These are phyloP conservation scores for Corylus avellana DNA, from an alignment of 306 rosid genomes.

Conservation along the genomic window DNA sequence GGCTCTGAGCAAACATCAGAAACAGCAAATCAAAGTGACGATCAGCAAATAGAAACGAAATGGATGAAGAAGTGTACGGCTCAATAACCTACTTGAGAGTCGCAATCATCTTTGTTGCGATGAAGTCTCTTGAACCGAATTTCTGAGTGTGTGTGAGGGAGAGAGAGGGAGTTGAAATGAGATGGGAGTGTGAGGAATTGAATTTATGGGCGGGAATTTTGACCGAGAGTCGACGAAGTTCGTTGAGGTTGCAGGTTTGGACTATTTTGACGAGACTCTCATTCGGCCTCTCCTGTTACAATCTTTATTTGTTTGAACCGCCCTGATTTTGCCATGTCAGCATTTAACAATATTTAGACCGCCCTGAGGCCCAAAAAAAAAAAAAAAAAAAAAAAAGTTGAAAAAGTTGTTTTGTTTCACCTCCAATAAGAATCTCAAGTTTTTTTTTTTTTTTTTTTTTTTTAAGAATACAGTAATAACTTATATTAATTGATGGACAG, in stretches of 20 bases:
- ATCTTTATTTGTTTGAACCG: background rate
- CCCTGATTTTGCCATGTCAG: slow-evolving; percentile 24
- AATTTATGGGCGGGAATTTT: slow-evolving; percentile 55
- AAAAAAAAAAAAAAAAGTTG: too few species aligned
- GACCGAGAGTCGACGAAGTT: background rate
- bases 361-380: too few species aligned
- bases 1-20: slow-evolving; percentile 46
- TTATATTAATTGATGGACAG: too few species aligned
- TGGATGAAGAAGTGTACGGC: slow-evolving; percentile 12
- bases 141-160: slow-evolving; percentile 15
- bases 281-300: background rate
- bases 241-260: background rate
- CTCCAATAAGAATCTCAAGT: too few species aligned
- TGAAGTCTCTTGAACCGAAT: slow-evolving; percentile 22
- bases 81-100: slow-evolving; percentile 63
- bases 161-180: slow-evolving; percentile 23
- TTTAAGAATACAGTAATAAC: too few species aligned
- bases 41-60: slow-evolving; percentile 27
- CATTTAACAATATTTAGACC: background rate
- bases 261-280: background rate
- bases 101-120: slow-evolving; percentile 57
- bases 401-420: too few species aligned
- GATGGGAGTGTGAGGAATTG: slow-evolving; percentile 14
- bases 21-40: background rate
- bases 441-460: too few species aligned